Evolutionary conservation across 2,329 filamentous ascomycete species (phyloP).

Genomic region (Pseudogymnoascus sp.): DNA sequence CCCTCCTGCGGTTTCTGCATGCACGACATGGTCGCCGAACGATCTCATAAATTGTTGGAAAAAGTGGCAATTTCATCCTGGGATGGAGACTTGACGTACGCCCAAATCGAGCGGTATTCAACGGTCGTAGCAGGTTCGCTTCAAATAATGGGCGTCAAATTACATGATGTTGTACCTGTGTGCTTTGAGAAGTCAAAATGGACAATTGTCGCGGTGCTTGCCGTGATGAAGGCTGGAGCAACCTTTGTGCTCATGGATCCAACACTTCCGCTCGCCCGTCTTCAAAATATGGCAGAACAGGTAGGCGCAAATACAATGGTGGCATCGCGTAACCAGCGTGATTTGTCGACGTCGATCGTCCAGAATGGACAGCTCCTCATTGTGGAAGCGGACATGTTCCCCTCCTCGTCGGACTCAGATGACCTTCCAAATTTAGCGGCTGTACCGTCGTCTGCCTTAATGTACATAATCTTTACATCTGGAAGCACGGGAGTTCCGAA

Average conservation of each 20-base stretch:
- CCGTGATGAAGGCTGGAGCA: conserved; percentile 27
- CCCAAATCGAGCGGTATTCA: conserved; percentile 21
- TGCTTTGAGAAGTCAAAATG: conserved; percentile 15
- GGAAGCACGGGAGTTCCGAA: conserved; percentile 27
- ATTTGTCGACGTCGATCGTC: conserved; percentile 14
- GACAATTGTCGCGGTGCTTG: conserved; percentile 18
- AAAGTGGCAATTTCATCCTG: conserved; percentile 30
- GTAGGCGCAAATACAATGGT: conserved; percentile 19
- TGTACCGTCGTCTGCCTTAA: conserved; percentile 12
- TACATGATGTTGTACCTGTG: conserved; percentile 19
- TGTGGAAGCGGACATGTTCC: conserved; percentile 12
- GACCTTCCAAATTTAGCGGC: conserved; percentile 12
- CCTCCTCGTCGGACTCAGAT: neutral
- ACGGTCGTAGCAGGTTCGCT: conserved; percentile 18
- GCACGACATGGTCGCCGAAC: conserved; percentile 39
- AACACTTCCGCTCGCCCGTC: conserved; percentile 22
- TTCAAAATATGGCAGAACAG: conserved; percentile 23
- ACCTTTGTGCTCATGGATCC: conserved; percentile 25
- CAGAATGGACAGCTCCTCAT: conserved; percentile 4
- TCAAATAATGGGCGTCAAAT: conserved; percentile 16
- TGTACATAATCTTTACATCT: conserved; percentile 23
- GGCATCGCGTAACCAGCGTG: conserved; percentile 15
- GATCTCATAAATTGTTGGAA: conserved; percentile 28
- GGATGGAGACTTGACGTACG: conserved; percentile 26
- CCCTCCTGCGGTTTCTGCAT: conserved; percentile 38